Evolutionary conservation across 2,329 filamentous ascomycete genomes (phyloP).

Genomic region (Cordyceps pruinosa): DNA sequence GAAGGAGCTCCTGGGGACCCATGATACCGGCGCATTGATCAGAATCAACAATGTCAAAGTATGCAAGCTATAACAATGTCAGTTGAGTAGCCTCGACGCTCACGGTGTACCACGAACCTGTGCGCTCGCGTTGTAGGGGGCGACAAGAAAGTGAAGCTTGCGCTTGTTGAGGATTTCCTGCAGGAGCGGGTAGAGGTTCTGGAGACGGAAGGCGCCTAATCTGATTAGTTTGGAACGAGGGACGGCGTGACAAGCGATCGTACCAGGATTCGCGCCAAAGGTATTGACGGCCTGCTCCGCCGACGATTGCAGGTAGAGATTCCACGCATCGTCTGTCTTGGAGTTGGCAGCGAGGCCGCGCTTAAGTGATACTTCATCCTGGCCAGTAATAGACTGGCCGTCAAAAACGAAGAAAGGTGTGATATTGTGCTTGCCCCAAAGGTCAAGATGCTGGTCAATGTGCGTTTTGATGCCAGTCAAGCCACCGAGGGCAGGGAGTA

Average conservation of each 20-base stretch:
- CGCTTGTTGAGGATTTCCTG: constrained; percentile 65
- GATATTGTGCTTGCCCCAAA: constrained; percentile 63
- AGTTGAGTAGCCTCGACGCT: constrained; percentile 10
- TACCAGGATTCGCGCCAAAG: constrained; percentile 76
- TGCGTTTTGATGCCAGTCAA: constrained; percentile 71
- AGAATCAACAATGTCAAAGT: constrained; percentile 62
- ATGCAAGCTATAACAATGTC: constrained; percentile 55
- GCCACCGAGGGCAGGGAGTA: constrained; percentile 84
- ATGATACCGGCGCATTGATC: constrained; percentile 70
- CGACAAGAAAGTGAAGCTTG: constrained; percentile 68
- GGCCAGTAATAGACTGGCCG: constrained; percentile 72
- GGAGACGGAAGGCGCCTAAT: constrained; percentile 61
- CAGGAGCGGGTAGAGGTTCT: constrained; percentile 69
- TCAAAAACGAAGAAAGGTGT: constrained; percentile 88
- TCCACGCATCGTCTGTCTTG: constrained; percentile 76
- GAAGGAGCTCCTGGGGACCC: constrained; percentile 75
- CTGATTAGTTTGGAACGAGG: not conserved
- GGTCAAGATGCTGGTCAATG: constrained; percentile 69
- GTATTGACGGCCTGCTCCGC: constrained; percentile 74
- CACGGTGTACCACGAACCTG: constrained; percentile 53
- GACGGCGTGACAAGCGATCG: constrained; percentile 22
- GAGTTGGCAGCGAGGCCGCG: constrained; percentile 58
- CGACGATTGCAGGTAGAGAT: constrained; percentile 72
- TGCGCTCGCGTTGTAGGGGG: constrained; percentile 80
- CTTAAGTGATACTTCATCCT: constrained; percentile 62